Evolutionary conservation across 148 eudicot genomes (phyloP), one percentile per base, ranked within the genome.

Genomic region (Chenopodium album): DNA sequence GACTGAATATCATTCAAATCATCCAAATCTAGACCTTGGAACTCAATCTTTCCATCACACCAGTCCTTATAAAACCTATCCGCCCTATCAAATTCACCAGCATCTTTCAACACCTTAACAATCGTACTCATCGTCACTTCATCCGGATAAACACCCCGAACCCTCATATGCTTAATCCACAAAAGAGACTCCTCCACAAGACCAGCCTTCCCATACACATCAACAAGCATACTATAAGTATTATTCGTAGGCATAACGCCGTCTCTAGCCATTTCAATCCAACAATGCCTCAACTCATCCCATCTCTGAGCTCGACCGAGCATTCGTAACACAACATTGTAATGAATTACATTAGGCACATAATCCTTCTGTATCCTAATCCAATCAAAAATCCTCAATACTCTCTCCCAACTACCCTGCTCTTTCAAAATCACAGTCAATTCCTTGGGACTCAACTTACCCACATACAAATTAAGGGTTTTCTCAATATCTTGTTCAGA

Each of bases 81-180:
- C 0, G 93, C 98, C 87, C 88, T 80, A 83, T 91, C 93, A 78
- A 86, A 94, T 52, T 93, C 97, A 59, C 85, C 86, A 7, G 89
- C 95, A 85, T 93, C 95, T 85, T 94, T 94, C 66, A 94, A 85
- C 64, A 93, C 94, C 70, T 87, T 86, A 29, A 94, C 87, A 48
- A 92, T 86, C 1, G 98, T 93, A 84, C 86, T 90, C 98, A 94
- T 92, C 2, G 94, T 92, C 79, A 94, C 95, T 78, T 94, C 97
- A 86, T 94, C 95, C 0, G 97, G 98, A 71, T 90, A 90, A 60
- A 91, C 76, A 7, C 95, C 95, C 65, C 98, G 86, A 31, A 79
- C 71, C 81, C 89, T 94, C 97, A 94, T 94, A 79, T 94, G 92
- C 87, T 90, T 94, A 82, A 93, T 90, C 98, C 97, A 94, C 78